Percentiles rank a stretch among this genome's conserved stretches.
Conservation (phyloP, 371 early-diverging fungal genomes). For the Basidiobolus meristosporus region DNA sequence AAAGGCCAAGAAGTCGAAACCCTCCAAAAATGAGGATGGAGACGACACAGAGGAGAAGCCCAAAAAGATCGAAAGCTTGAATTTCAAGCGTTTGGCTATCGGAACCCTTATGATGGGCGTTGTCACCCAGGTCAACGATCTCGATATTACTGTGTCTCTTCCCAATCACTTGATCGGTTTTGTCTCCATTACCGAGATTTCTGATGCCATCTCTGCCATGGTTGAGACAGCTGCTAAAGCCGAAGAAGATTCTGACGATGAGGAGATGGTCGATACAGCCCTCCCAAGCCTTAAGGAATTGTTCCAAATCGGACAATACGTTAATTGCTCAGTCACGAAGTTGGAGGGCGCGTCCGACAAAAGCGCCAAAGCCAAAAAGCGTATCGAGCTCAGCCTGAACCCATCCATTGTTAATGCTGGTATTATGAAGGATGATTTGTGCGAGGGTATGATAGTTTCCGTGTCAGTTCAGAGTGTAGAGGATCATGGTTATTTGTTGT, state of each 20-base stretch:
- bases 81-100: constrained; percentile 30
- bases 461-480: constrained; percentile 48
- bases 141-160: constrained; percentile 55
- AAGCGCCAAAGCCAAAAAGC: constrained; percentile 16
- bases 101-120: constrained; percentile 61
- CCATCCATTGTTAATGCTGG: constrained; percentile 40
- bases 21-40: too few species aligned
- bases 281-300: constrained; percentile 33
- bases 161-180: constrained; percentile 59
- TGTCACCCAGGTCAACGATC: constrained; percentile 51
- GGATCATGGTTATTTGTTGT: constrained; percentile 70
- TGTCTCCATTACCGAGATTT: constrained; percentile 63
- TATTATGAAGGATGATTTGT: constrained; percentile 24
- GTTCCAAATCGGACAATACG: constrained; percentile 55
- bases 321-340: constrained; percentile 35
- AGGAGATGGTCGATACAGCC: constrained; percentile 7
- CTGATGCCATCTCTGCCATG: constrained; percentile 26
- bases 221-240: constrained; percentile 38
- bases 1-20: too few species aligned
- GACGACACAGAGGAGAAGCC: too few species aligned
- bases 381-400: constrained; percentile 48
- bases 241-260: constrained; percentile 25
- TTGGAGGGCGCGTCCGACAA: constrained; percentile 16
- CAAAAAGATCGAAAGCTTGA: neutral
- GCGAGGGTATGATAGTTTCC: constrained; percentile 31